Conservation (phyloP, 208 protist species). For the Acanthamoeba triangularis region DNA sequence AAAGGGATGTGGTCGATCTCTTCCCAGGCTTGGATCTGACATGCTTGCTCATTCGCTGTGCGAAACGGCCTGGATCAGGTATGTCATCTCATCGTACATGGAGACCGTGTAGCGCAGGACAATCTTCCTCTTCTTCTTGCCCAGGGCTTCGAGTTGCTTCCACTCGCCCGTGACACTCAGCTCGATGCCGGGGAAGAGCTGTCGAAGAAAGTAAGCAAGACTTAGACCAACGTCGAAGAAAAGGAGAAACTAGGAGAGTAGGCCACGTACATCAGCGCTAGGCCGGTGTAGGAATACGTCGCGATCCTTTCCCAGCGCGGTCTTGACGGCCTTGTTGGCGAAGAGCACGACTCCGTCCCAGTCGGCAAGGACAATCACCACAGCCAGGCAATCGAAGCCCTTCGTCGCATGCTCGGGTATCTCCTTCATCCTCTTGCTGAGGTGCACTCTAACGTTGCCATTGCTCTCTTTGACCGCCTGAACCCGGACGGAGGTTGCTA, state of each 20-base stretch:
- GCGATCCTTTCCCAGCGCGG: not conserved
- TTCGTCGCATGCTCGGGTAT: not conserved
- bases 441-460: not conserved
- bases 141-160: not conserved
- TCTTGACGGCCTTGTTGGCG: conserved; percentile 23
- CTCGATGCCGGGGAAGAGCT: conserved; percentile 11
- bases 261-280: not conserved
- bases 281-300: not conserved
- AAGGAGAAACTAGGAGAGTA: too few relatives aligned
- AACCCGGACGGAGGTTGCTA: not conserved
- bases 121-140: conserved; percentile 18
- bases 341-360: conserved; percentile 2
- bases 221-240: too few relatives aligned
- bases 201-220: not conserved
- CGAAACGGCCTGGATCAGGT: conserved; percentile 9
- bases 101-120: not conserved
- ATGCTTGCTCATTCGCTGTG: not conserved
- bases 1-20: too few relatives aligned
- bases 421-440: conserved; percentile 16
- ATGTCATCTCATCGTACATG: not conserved
- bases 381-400: not conserved
- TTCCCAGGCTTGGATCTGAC: not conserved
- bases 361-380: not conserved
- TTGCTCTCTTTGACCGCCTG: not conserved
- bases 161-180: not conserved